Evolutionary conservation across 345 rosid genomes (phyloP).

Genomic region (Linum tenue): DNA sequence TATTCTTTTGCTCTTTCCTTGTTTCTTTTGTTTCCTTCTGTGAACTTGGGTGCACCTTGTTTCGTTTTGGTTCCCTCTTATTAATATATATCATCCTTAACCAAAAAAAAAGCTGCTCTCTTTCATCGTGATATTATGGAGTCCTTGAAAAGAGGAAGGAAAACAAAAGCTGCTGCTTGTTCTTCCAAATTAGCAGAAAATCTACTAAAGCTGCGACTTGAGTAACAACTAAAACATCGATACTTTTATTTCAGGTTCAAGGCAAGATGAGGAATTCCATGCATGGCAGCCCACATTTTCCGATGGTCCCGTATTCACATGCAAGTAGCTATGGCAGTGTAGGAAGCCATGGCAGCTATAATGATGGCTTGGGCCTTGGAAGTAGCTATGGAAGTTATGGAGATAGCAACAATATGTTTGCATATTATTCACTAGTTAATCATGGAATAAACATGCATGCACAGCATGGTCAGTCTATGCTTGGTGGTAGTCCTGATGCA

Average conservation of each 20-base stretch:
- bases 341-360: slow-evolving; percentile 93
- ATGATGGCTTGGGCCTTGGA: slow-evolving; percentile 66
- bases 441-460: slow-evolving; percentile 73
- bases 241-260: slow-evolving; percentile 42
- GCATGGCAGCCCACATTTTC: slow-evolving; percentile 84
- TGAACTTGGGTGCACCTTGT: slow-evolving; percentile 99
- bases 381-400: slow-evolving; percentile 95
- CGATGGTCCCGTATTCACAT: slow-evolving; percentile 54
- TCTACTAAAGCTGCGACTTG: not conserved
- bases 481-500: slow-evolving; percentile 91
- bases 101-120: slow-evolving; percentile 32
- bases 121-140: slow-evolving; percentile 14
- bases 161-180: no score
- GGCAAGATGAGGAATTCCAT: slow-evolving; percentile 52
- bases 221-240: not conserved
- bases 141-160: not conserved
- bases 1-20: no score
- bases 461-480: slow-evolving; percentile 59
- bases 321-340: slow-evolving; percentile 85
- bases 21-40: slow-evolving; percentile 9
- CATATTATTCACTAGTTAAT: slow-evolving; percentile 88
- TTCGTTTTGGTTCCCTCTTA: slow-evolving; percentile 98
- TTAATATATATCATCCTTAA: no score
- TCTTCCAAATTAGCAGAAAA: no score
- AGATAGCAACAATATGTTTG: slow-evolving; percentile 56